These are phyloP conservation scores for Rhodotorula toruloides DNA, from an alignment of 768 basidiomycete genomes.

Conservation along the genomic window DNA sequence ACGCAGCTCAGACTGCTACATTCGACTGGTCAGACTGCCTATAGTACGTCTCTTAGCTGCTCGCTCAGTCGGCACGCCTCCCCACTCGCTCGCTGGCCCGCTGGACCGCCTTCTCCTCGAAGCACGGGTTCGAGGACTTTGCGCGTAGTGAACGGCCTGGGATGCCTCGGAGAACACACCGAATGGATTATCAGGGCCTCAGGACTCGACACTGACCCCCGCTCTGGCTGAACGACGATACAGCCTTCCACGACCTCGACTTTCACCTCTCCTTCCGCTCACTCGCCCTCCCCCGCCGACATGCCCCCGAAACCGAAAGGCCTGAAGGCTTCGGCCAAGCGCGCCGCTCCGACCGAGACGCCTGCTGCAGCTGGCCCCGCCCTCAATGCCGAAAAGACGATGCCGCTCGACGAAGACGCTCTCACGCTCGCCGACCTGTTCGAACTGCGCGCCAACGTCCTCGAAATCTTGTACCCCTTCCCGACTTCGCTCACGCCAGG, in stretches of 20 bases:
- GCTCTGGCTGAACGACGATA: too few species aligned
- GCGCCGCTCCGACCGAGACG: conserved; percentile 5
- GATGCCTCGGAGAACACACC: too few species aligned
- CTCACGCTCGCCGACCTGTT: conserved; percentile 36
- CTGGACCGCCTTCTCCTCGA: too few species aligned
- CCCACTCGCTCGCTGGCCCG: too few species aligned
- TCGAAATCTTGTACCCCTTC: conserved; percentile 24
- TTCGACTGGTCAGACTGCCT: too few species aligned
- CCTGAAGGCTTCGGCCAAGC: conserved; percentile 33
- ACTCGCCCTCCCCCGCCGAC: neutral
- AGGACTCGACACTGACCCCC: too few species aligned
- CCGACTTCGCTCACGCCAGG: conserved; percentile 8
- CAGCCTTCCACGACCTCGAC: neutral
- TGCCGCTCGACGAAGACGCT: conserved; percentile 37
- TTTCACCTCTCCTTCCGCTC: neutral
- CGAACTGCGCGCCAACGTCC: conserved; percentile 24
- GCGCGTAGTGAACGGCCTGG: too few species aligned
- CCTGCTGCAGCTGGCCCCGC: neutral
- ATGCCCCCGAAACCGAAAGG: conserved; percentile 35
- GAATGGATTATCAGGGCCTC: too few species aligned
- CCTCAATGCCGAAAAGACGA: conserved; percentile 19
- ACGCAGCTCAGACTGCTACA: too few species aligned
- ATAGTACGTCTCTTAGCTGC: too few species aligned
- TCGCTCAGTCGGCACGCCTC: too few species aligned
- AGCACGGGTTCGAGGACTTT: too few species aligned